These are phyloP conservation scores for Triglochin maritima DNA, from an alignment of 106 monocot species.

Conservation along the genomic window DNA sequence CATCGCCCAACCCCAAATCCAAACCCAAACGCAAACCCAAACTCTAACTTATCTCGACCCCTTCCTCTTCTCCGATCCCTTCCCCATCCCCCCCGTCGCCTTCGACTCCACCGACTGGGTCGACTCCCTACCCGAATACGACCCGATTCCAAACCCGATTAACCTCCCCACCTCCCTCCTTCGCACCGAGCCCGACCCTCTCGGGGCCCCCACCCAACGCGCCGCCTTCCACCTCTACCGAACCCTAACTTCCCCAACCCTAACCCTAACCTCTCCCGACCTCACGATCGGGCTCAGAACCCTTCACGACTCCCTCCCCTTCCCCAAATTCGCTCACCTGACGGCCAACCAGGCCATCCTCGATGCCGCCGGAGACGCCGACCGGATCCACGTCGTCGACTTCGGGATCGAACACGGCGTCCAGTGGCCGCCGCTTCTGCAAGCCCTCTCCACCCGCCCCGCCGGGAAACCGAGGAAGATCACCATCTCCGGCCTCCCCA, in stretches of 20 bases:
- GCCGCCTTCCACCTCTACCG: conserved; percentile 74
- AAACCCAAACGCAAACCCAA: conserved; percentile 29
- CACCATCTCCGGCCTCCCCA: conserved; percentile 70
- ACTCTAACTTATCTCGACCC: neutral
- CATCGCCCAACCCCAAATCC: conserved; percentile 95
- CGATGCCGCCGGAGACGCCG: conserved; percentile 60
- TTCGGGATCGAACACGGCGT: conserved; percentile 83
- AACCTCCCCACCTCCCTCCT: conserved; percentile 12
- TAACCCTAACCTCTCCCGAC: conserved; percentile 28
- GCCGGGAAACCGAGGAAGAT: conserved; percentile 59
- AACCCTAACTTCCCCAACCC: neutral
- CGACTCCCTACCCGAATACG: neutral
- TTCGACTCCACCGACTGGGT: neutral
- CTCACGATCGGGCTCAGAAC: conserved; percentile 61
- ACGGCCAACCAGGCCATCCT: conserved; percentile 98
- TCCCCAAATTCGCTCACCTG: conserved; percentile 88
- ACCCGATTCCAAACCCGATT: neutral
- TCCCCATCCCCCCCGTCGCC: neutral
- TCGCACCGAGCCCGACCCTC: conserved; percentile 47
- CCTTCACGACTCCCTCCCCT: conserved; percentile 83
- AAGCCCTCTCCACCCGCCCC: conserved; percentile 73
- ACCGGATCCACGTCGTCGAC: conserved; percentile 83
- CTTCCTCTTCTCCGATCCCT: neutral
- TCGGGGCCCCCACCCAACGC: conserved; percentile 61
- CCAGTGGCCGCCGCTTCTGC: conserved; percentile 92